Percentiles rank a stretch among this genome's conserved stretches.
phyloP scores from a whole-genome alignment of 306 rosid species.

The Fragaria nilgerrensis region DNA sequence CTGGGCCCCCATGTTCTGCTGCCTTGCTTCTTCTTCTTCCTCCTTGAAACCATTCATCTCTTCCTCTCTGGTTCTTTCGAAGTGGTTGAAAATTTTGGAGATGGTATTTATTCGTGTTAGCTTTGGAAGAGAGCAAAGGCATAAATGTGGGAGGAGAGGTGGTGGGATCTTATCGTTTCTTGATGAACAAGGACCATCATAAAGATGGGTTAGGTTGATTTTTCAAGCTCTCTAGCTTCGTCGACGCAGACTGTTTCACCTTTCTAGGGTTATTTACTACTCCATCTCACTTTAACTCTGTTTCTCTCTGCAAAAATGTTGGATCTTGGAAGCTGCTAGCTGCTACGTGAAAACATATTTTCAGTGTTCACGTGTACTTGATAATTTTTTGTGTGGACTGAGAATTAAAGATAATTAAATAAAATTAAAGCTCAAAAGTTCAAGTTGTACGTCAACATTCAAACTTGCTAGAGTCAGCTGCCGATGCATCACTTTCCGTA shows the following conservation, averaged over 20 bases:
- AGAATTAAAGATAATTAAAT: neutral
- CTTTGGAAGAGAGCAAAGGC: slow-evolving; percentile 26
- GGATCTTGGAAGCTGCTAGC: slow-evolving; percentile 13
- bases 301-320: neutral
- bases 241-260: neutral
- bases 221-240: neutral
- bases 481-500: neutral
- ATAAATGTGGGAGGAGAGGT: slow-evolving; percentile 2
- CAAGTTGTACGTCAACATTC: neutral
- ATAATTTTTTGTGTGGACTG: slow-evolving; percentile 8
- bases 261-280: neutral
- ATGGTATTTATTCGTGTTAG: neutral
- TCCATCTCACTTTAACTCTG: neutral
- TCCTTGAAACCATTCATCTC: slow-evolving; percentile 32
- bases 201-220: neutral
- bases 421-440: neutral
- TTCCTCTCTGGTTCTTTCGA: neutral
- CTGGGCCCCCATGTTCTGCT: slow-evolving; percentile 14
- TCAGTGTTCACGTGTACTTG: neutral
- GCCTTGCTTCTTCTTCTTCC: neutral
- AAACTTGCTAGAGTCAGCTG: neutral
- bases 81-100: neutral
- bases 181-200: slow-evolving; percentile 39
- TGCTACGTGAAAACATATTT: neutral
- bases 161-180: slow-evolving; percentile 36